Percentiles rank a stretch among this genome's conserved stretches.
These are phyloP conservation scores for Manihot esculenta DNA, from an alignment of 441 rosid species.

Conservation along the genomic window DNA sequence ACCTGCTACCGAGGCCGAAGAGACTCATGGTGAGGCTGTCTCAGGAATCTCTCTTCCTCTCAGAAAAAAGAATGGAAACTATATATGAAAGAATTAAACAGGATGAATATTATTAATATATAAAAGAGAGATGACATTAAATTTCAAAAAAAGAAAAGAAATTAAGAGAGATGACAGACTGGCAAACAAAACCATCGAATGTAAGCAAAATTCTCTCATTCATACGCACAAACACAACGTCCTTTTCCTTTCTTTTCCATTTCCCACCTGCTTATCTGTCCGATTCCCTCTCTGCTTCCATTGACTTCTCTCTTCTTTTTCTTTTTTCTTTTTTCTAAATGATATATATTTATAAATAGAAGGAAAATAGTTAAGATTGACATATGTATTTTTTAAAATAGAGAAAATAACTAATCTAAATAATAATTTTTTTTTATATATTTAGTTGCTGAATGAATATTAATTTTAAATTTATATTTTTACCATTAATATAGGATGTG, in stretches of 20 bases:
- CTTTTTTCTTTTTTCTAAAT: background rate
- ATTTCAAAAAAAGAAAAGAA: conserved; percentile 3
- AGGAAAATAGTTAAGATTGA: too few relatives aligned
- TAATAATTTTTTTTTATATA: too few relatives aligned
- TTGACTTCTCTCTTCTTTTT: background rate
- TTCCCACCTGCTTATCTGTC: conserved; percentile 7
- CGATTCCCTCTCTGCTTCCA: background rate
- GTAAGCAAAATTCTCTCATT: background rate
- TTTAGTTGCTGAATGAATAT: too few relatives aligned
- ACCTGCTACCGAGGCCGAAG: conserved; percentile 65
- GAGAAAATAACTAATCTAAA: too few relatives aligned
- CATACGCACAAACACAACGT: background rate
- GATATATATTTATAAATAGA: too few relatives aligned
- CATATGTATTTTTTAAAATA: too few relatives aligned
- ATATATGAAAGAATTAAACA: background rate
- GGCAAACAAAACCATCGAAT: background rate
- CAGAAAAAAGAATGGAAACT: background rate
- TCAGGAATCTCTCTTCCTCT: too few relatives aligned
- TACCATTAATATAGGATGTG: too few relatives aligned
- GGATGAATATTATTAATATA: too few relatives aligned
- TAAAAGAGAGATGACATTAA: background rate
- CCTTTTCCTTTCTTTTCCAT: background rate
- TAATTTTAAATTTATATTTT: too few relatives aligned
- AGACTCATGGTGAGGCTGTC: conserved; percentile 44
- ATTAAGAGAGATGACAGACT: conserved; percentile 17